Evolutionary conservation across 208 protist genomes (phyloP), one percentile per base, ranked within the genome.

Genomic region (Herpetomonas tarakana): DNA sequence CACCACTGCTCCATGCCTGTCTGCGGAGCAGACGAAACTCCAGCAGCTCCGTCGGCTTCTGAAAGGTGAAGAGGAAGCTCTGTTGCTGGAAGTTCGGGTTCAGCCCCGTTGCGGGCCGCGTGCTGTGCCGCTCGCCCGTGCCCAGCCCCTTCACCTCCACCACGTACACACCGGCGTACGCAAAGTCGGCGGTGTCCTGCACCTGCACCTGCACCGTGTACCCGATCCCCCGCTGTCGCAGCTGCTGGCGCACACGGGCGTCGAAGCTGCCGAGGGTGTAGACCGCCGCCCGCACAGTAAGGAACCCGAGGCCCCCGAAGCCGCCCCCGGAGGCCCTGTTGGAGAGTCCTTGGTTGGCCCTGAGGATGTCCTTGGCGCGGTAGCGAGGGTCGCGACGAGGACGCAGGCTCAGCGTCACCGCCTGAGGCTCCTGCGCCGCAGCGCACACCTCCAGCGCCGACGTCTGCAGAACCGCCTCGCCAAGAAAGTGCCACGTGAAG

Each of bases 171-270:
- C 47, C 58, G 30, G 7, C 44, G 3, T 21, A 26, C 19, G 47
- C 47, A 30, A 62, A 54, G 46, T 54, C 58, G 19, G 58, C 45
- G 24, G 58, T 21, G 25, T 64, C 58, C 21, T 31, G 24, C 21
- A 64, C 18, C 21, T 28, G 25, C 3, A 64, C 18, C 29, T 39
- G 50, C 2, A 55, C 30, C n/a, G 29, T 19, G 7, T 31, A 51
- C 16, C 25, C 3, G 27, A 35, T 22, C 16, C 58, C 58, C n/a
- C 26, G 46, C 49, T 27, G 49, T 29, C 30, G 46, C 0, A 28
- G 35, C 0, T 29, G 58, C 28, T 38, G 58, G 3, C 58, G 49
- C 47, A 54, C 27, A 1, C 50, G 58, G 1, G 58, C 58, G 18
- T 54, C 29, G 58, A 46, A 64, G 31, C 26, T 44, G 31, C 25